Percentiles rank a stretch among this genome's conserved stretches.
phyloP scores from a whole-genome alignment of 805 yeast genomes.

The Kazachstania bromeliacearum region DNA sequence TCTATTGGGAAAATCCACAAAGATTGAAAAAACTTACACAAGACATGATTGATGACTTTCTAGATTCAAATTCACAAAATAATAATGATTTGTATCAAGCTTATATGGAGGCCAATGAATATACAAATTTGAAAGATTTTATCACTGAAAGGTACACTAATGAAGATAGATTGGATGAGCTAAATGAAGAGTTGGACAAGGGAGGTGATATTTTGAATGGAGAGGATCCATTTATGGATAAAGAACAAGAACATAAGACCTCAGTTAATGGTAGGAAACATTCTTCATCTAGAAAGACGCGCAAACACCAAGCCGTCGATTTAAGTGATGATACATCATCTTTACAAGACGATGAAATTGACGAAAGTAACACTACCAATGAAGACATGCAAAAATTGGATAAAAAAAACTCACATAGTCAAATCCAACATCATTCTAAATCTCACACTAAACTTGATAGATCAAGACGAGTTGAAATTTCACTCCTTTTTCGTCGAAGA shows the following conservation, averaged over 20 bases:
- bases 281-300: not conserved
- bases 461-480: slow-evolving; percentile 21
- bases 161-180: slow-evolving; percentile 18
- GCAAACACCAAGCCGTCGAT: no score
- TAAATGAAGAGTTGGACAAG: slow-evolving; percentile 11
- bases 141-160: slow-evolving; percentile 17
- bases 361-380: no score
- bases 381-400: not conserved
- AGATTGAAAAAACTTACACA: slow-evolving; percentile 14
- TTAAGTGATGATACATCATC: no score
- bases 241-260: no score
- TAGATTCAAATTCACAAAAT: no score
- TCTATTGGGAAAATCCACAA: slow-evolving; percentile 28
- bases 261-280: no score
- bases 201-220: slow-evolving; percentile 14
- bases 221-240: slow-evolving; percentile 24
- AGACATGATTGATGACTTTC: no score
- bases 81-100: slow-evolving; percentile 24
- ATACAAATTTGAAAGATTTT: slow-evolving; percentile 17
- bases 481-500: slow-evolving; percentile 23
- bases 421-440: slow-evolving; percentile 1
- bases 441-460: slow-evolving; percentile 16
- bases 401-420: not conserved
- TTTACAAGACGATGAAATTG: no score
- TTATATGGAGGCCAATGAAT: slow-evolving; percentile 22